Percentiles rank a stretch among this genome's conserved stretches.
These are phyloP conservation scores for Canavalia gladiata DNA, from an alignment of 306 rosid species.

Conservation along the genomic window DNA sequence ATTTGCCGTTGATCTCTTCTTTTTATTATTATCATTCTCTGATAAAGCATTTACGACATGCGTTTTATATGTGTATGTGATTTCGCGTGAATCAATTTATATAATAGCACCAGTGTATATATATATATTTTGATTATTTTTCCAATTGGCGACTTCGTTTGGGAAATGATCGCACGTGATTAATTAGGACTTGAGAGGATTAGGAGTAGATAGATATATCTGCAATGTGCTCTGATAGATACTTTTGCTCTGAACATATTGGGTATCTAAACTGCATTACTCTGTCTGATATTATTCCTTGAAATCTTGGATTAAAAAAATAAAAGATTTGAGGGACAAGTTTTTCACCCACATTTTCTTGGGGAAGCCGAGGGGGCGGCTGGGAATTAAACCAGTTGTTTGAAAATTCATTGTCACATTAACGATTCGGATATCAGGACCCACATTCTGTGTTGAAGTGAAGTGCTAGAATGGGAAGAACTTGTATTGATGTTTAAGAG, in stretches of 20 bases:
- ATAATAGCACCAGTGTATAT: not conserved
- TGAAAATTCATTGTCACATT: not conserved
- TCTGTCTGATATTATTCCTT: not conserved
- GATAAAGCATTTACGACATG: conserved; percentile 3
- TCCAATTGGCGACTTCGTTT: not conserved
- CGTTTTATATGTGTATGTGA: conserved; percentile 10
- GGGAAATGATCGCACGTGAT: not conserved
- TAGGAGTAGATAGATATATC: not conserved
- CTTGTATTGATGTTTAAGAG: conserved; percentile 16
- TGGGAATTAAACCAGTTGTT: not conserved
- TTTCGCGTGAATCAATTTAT: conserved; percentile 37
- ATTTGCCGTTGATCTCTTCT: conserved; percentile 5
- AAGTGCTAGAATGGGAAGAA: conserved; percentile 25
- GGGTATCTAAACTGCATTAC: not conserved
- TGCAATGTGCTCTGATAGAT: conserved; percentile 17
- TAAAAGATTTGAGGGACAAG: not conserved
- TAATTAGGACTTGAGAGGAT: not conserved
- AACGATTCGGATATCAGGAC: conserved; percentile 5
- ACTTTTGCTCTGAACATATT: conserved; percentile 1
- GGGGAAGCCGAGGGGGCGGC: not conserved
- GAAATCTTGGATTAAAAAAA: not conserved
- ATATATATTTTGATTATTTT: not conserved
- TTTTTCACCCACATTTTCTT: not conserved
- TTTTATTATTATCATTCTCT: not conserved
- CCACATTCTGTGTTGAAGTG: not conserved